These are phyloP conservation scores for Zygosaccharomyces bisporus DNA, from an alignment of 805 yeast species.

Conservation along the genomic window DNA sequence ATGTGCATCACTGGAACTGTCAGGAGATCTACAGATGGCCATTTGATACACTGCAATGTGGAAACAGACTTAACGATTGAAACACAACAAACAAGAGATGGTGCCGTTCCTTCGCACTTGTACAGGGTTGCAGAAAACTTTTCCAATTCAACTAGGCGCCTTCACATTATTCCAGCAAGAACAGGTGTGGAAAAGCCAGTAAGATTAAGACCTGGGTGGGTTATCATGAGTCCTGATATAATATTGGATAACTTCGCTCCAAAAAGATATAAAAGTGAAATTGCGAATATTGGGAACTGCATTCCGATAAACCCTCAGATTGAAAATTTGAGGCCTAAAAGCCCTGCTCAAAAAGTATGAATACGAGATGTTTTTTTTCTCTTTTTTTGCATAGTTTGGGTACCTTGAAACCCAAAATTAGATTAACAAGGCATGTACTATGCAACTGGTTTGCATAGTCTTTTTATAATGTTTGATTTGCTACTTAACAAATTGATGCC, in stretches of 20 bases:
- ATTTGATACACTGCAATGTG: slow-evolving; percentile 85
- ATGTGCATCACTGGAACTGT: slow-evolving; percentile 97
- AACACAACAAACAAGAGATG: slow-evolving; percentile 38
- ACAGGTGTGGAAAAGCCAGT: slow-evolving; percentile 64
- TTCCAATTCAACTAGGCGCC: slow-evolving; percentile 71
- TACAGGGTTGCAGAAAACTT: slow-evolving; percentile 87
- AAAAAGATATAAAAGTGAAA: slow-evolving; percentile 42
- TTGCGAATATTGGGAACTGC: slow-evolving; percentile 45
- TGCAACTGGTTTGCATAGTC: neutral
- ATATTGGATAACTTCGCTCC: slow-evolving; percentile 66
- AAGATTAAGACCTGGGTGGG: slow-evolving; percentile 83
- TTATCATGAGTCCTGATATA: slow-evolving; percentile 79
- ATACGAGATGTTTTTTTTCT: neutral
- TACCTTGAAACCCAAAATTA: neutral
- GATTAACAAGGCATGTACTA: neutral
- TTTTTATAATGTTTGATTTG: neutral
- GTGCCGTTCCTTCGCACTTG: slow-evolving; percentile 67
- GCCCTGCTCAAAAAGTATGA: slow-evolving; percentile 47
- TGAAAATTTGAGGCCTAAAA: slow-evolving; percentile 77
- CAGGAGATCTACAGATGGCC: slow-evolving; percentile 76
- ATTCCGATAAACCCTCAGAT: slow-evolving; percentile 71
- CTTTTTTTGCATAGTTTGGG: neutral
- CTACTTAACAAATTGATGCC: no score
- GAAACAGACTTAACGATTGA: slow-evolving; percentile 86
- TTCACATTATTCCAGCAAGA: slow-evolving; percentile 78